Evolutionary conservation across 2,329 filamentous ascomycete genomes (phyloP), one percentile per base, ranked within the genome.

Genomic region (Apiospora malaysiana): DNA sequence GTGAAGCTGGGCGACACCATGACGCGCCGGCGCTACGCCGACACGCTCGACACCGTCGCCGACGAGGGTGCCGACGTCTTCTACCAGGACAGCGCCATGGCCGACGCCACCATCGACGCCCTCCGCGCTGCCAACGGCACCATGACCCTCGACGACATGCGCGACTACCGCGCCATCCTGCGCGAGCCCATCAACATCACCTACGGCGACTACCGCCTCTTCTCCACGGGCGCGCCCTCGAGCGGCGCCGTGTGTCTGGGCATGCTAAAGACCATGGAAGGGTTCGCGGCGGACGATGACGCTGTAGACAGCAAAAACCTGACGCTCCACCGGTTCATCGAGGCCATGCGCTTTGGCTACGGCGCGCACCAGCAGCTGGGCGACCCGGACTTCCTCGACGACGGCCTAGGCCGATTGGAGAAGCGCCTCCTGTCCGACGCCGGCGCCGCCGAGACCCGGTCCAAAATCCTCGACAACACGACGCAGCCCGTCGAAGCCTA

Each of bases 261-360:
- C 70, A 90, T 92, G 2, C 85, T 98, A 77, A 97, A 97, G 78
- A 94, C 91, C 43, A 87, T 98, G 81, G 92, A 95, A 80, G 92
- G 93, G 23, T 97, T 93, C 82, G 86, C 4, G 80, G 86, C 4
- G 80, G 83, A n/a, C 47, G 84, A 90, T 37, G 90, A 89, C 72
- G 78, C 85, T 9, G 72, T 81, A 14, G 83, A 88, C 59, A 80
- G 81, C 25, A 91, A 32, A 6, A 32, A 94, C 75, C 83, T 97
- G 0, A 94, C 91, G 47, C 92, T 91, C 0, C 96, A 98, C 81
- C 89, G 93, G 18, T 87, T 97, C 74, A 90, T 94, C 77, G 96
- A 98, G 84, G 92, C 94, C 16, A 94, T 97, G 83, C 89, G 94
- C 27, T 98, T 97, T 79, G 94, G 90, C 2, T 98, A 98, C 79